Base-by-base conservation (phyloP, 495 filamentous ascomycete species). In the Xylaria sp. region DNA sequence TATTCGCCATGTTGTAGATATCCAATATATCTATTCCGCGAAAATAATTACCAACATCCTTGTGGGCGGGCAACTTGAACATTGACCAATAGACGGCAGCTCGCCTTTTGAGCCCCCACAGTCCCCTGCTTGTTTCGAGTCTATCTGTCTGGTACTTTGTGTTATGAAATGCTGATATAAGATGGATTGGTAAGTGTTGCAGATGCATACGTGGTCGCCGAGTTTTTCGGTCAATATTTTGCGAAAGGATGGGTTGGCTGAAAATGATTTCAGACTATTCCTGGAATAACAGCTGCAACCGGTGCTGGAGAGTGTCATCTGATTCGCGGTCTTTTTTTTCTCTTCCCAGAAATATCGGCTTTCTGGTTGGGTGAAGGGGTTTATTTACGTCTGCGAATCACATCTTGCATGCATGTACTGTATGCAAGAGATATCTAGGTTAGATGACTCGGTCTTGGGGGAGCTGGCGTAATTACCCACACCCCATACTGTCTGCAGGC, bases 361-460 rank as follows among this genome's bases (percentile, higher is more conserved):
- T 53, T 63, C 24, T 70, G 68, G 68, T 70, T 70, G 68, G 68
- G 17, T 43, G 55, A 63, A 5, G 48, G 31, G 58, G 11, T 62
- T 70, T 70, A 63, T 63, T 63, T 70, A 41, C 58, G 58, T 61
- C 46, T 53, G 46, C 68, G 43, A 70, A 70, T 70, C 68, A 62
- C 68, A 62, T 55, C 44, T 53, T 35, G 68, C 59, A 70, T 70
- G 15, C 31, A 35, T n/a, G 21, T 33, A 68, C 48, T n/a, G 21
- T 33, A 68, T 59, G 37, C 44, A 44, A 37, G 43, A 31, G 24
- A 64, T 31, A n/a, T n/a, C n/a, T n/a, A n/a, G n/a, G n/a, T n/a
- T n/a, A 29, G 35, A 41, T 48, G 29, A 24, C 37, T 46, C 61
- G 29, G 31, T 43, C 26, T 26, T 41, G 26, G 26, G 37, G 64